Evolutionary conservation across 2,329 filamentous ascomycete genomes (phyloP).

Genomic region (Aspergillus carbonarius): DNA sequence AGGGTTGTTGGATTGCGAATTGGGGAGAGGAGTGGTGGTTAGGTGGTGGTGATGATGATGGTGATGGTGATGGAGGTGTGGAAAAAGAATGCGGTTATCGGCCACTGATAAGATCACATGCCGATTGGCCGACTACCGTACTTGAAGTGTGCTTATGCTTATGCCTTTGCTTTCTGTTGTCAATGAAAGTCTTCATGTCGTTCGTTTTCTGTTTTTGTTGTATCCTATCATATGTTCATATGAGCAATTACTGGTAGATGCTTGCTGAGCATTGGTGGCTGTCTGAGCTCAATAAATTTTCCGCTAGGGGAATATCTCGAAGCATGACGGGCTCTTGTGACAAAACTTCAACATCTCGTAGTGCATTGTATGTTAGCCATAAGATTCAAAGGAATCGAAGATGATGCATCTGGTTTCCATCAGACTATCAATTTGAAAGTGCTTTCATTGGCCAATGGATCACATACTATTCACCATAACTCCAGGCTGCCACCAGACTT

Average conservation of each 20-base stretch:
- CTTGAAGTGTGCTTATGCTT: background rate
- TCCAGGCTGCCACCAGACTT: no score
- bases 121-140: background rate
- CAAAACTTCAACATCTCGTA: no score
- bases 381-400: no score
- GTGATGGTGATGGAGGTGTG: background rate
- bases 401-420: no score
- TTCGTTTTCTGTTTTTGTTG: background rate
- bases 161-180: background rate
- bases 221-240: no score
- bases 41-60: background rate
- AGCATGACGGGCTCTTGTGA: no score
- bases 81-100: background rate
- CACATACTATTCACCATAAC: background rate
- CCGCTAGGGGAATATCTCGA: no score
- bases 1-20: background rate
- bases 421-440: no score
- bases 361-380: no score
- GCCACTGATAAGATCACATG: conserved; percentile 7
- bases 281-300: no score
- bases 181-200: background rate
- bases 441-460: background rate
- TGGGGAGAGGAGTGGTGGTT: background rate
- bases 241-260: background rate
- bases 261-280: background rate